These are phyloP conservation scores for Cercophora samala DNA, from an alignment of 495 filamentous ascomycete genomes.

Conservation along the genomic window DNA sequence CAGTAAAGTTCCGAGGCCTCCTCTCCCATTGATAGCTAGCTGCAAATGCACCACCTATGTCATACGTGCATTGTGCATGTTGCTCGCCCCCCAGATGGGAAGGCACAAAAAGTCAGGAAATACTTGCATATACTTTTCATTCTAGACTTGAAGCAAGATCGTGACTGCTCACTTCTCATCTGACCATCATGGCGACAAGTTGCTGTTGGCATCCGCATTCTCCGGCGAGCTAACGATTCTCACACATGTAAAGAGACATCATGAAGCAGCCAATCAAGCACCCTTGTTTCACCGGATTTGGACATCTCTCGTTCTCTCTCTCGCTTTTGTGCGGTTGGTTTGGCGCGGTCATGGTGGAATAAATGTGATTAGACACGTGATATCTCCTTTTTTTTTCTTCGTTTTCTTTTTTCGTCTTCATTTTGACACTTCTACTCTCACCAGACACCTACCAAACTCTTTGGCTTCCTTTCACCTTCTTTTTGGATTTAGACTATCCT, in stretches of 20 bases:
- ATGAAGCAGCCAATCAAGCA: background rate
- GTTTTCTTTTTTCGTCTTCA: background rate
- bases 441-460: too few species aligned
- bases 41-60: background rate
- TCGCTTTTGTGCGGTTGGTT: background rate
- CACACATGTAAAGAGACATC: background rate
- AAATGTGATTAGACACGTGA: background rate
- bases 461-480: too few species aligned
- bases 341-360: background rate
- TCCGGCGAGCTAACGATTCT: background rate
- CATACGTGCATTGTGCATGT: background rate
- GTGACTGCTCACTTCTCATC: background rate
- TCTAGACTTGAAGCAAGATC: background rate
- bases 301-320: background rate
- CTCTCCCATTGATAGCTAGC: background rate
- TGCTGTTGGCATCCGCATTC: background rate
- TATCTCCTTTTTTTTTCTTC: background rate
- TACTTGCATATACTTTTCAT: background rate
- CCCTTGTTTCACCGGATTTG: conserved; percentile 7
- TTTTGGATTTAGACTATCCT: too few species aligned
- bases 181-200: background rate
- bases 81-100: background rate
- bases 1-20: background rate
- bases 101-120: background rate
- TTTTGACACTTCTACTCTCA: too few species aligned